Evolutionary conservation across 345 rosid species (phyloP), one percentile per base, ranked within the genome.

Genomic region (Populus simonii): DNA sequence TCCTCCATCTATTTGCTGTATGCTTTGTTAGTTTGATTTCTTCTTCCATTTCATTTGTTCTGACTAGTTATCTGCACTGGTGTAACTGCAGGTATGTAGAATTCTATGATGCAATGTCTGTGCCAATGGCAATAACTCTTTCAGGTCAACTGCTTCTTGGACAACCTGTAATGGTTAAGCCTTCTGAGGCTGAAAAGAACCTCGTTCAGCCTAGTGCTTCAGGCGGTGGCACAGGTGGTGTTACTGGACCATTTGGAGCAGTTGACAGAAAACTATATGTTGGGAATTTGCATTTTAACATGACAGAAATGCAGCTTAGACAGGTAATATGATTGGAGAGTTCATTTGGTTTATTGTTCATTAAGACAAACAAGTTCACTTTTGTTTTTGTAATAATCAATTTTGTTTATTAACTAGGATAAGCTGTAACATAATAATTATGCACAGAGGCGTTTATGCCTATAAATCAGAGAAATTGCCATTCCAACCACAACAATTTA

Each of bases 131-230:
- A n/a, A 93, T 94, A 84, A 97, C 97, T 35, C 82, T 91, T 63
- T 93, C 94, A 77, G 97, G 97, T 72, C 98, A 94, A 55, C 84
- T 87, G 25, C 89, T 94, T 65, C 89, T 92, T 79, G 97, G 98
- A 76, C 97, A 94, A 84, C 97, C 94, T 73, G 98, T 92, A 71
- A 94, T 94, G 98, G 97, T 94, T 72, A 94, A 94, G 82, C 97
- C 98, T 81, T 94, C 98, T 20, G 98, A 94, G 89, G 98, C 98
- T 82, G 97, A 94, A 85, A 94, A 94, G 92, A 94, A 94, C 81
- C 87, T 94, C 79, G 92, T 89, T 76, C 98, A 93, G 80, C 88
- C 97, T 75, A 94, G 78, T 47, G 81, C 94, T 35, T 62, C 91
- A 74, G 71, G 84, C 29, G 87, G 87, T 17, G 88, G 81, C 39